Evolutionary conservation across 2,329 filamentous ascomycete species (phyloP), one percentile per base, ranked within the genome.

Genomic region (Ascochyta pisi): DNA sequence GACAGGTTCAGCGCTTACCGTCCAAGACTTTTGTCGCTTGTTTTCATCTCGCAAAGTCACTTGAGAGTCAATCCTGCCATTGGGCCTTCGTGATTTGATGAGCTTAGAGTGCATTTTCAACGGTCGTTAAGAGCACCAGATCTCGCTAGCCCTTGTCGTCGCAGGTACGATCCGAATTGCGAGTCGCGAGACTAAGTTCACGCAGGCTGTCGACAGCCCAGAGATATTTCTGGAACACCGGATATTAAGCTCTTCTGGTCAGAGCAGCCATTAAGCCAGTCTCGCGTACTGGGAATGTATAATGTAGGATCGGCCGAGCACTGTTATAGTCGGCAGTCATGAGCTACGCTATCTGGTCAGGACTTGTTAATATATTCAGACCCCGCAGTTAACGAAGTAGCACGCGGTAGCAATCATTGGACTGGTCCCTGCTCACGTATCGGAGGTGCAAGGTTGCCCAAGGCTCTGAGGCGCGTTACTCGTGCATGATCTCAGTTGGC

Each of bases 401-500:
- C 41, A 37, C 34, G 53, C 46, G 33, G 37, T 6, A 37, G 3
- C n/a, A 29, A 12, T 26, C 2, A 3, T 19, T 37, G 24, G 16
- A 26, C 16, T 37, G 31, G 41, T 46, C 19, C 33, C 35, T 29
- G 46, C 46, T 44, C 34, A 13, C 40, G 22, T 23, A 35, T 19
- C 16, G 16, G 13, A 48, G 38, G 33, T 19, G 31, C 12, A 31
- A 24, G 31, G 10, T 39, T n/a, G 22, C 15, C 33, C 35, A 40
- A 15, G 3, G 42, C 23, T 46, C 39, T 50, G 46, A 35, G 26
- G 33, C 46, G 34, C 47, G 47, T 39, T 61, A 50, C 49, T 61
- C 29, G 37, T 50, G 45, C 49, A 53, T 52, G 44, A 50, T 38
- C 48, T 62, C 65, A 60, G 59, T 61, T 67, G 65, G 65, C 53